Conservation (phyloP, 352 stramenopile genomes). For the Phytophthora tubulina region DNA sequence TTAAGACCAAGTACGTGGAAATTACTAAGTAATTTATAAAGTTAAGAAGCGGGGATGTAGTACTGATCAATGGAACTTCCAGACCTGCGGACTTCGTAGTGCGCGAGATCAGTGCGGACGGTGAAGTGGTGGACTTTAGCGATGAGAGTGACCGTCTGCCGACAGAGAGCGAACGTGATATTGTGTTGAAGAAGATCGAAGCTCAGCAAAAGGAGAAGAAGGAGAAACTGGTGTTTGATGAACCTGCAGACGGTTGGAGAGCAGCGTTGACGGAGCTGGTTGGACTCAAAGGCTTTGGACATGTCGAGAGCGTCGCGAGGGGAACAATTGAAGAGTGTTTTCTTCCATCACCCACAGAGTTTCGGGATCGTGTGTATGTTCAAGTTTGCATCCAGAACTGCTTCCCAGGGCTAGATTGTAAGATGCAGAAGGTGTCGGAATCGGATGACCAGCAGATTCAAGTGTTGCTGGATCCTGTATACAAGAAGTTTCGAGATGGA, state of each 20-base stretch:
- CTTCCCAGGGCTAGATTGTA: constrained; percentile 76
- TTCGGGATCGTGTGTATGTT: constrained; percentile 69
- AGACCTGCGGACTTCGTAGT: constrained; percentile 77
- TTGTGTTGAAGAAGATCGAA: constrained; percentile 44
- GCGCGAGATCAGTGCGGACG: constrained; percentile 62
- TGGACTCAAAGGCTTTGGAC: constrained; percentile 12
- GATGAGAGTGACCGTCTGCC: constrained; percentile 41
- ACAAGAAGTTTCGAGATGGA: constrained; percentile 69
- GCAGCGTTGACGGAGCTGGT: constrained; percentile 48
- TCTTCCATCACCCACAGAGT: constrained; percentile 53
- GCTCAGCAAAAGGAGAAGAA: constrained; percentile 48
- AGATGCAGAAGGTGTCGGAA: constrained; percentile 41
- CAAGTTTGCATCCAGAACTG: constrained; percentile 84
- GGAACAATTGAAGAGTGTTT: constrained; percentile 35
- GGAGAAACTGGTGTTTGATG: constrained; percentile 59
- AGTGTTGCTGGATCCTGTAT: constrained; percentile 72
- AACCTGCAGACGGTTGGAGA: constrained; percentile 63
- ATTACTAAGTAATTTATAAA: not conserved
- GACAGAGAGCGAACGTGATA: constrained; percentile 44
- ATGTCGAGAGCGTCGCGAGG: constrained; percentile 37
- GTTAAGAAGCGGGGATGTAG: not conserved
- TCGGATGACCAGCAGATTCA: constrained; percentile 48
- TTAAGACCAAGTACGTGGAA: constrained; percentile 62
- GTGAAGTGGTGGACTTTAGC: constrained; percentile 52
- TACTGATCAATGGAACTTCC: not conserved